A percentile compares a stretch with the other conserved stretches of the same genome.
Conservation (phyloP, 2,329 filamentous ascomycete species). For the Aspergillus pseudoglaucus region DNA sequence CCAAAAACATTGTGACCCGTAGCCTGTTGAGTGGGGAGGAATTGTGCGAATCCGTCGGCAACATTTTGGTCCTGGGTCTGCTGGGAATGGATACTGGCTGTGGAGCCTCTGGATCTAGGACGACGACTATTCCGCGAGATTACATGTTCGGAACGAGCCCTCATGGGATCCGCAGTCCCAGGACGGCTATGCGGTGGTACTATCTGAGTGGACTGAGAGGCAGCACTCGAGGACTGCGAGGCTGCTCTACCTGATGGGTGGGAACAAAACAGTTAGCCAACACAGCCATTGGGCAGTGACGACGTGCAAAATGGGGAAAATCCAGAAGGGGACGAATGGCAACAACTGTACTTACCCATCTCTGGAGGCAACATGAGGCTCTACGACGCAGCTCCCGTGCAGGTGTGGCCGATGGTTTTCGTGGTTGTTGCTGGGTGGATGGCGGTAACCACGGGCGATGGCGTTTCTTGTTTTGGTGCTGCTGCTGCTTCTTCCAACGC, state of each 20-base stretch:
- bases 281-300: not conserved
- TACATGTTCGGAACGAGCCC: constrained; percentile 35
- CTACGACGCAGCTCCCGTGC: constrained; percentile 10
- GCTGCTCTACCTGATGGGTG: constrained; percentile 26
- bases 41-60: constrained; percentile 33
- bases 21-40: constrained; percentile 29
- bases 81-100: constrained; percentile 44
- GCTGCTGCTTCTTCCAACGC: constrained; percentile 4
- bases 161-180: constrained; percentile 35
- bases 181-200: constrained; percentile 32
- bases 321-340: constrained; percentile 2
- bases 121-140: constrained; percentile 36
- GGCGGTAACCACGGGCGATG: constrained; percentile 23
- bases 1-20: constrained; percentile 31
- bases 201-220: constrained; percentile 33
- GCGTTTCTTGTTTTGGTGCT: constrained; percentile 22
- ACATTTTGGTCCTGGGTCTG: constrained; percentile 38
- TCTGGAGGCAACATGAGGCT: constrained; percentile 24
- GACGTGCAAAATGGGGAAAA: constrained; percentile 2
- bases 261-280: constrained; percentile 10
- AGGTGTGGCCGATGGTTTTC: constrained; percentile 8
- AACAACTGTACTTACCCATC: constrained; percentile 23
- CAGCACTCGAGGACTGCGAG: constrained; percentile 31
- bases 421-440: constrained; percentile 16
- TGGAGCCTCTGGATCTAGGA: constrained; percentile 41